These are phyloP conservation scores for Tanacetum coccineum DNA, from an alignment of 129 eudicot species.

Conservation along the genomic window DNA sequence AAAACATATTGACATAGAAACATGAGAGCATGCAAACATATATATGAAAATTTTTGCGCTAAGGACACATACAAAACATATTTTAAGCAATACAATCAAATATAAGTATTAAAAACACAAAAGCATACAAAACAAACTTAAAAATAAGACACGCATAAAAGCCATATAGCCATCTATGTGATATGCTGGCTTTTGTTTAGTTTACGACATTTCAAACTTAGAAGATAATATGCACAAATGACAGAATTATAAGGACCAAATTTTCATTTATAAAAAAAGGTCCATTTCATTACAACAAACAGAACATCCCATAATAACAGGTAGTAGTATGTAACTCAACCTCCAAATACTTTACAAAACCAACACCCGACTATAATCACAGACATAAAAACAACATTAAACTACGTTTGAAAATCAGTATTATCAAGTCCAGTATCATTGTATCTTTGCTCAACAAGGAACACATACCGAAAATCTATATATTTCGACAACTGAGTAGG, in stretches of 20 bases:
- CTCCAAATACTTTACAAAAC: slow-evolving; percentile 26
- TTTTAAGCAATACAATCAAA: no score
- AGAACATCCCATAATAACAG: slow-evolving; percentile 24
- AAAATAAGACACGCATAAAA: no score
- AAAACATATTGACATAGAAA: no score
- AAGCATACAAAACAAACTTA: no score
- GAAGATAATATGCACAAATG: neutral
- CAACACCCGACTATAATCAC: slow-evolving; percentile 22
- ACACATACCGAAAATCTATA: slow-evolving; percentile 17
- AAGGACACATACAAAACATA: no score
- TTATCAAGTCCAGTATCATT: slow-evolving; percentile 19
- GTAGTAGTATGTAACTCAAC: neutral
- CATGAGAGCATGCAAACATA: no score
- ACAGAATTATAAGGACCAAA: slow-evolving; percentile 1
- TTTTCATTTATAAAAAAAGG: slow-evolving; percentile 9
- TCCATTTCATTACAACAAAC: slow-evolving; percentile 23
- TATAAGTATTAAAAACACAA: no score
- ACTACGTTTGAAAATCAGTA: slow-evolving; percentile 1
- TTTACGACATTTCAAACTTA: neutral
- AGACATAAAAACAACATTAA: slow-evolving; percentile 27
- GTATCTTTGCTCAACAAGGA: neutral
- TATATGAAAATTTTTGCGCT: no score
- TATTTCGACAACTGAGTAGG: slow-evolving; percentile 13
- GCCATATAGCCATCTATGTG: no score
- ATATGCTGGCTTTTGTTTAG: no score